Evolutionary conservation across 371 early-diverging fungal species (phyloP).

Genomic region (Cladochytrium tenue): DNA sequence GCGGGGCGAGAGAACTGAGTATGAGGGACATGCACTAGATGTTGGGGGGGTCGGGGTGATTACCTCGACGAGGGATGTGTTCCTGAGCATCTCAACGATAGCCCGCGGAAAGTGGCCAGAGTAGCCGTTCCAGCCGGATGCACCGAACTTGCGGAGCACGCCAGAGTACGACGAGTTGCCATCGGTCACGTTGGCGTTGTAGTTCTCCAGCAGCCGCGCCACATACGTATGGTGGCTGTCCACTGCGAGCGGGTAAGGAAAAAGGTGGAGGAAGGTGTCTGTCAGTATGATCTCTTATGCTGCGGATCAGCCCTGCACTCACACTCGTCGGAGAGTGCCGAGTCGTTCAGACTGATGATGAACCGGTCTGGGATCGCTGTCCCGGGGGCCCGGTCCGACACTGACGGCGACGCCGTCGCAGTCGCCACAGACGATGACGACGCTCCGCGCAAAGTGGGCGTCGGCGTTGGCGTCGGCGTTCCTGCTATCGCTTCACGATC

Average conservation of each 20-base stretch:
- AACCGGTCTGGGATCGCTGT: background rate
- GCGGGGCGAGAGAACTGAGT: background rate
- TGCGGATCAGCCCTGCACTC: too few species aligned
- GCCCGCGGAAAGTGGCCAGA: background rate
- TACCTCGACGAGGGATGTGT: background rate
- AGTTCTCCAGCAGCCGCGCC: background rate
- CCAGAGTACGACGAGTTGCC: background rate
- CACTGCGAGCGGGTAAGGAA: background rate
- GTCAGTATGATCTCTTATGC: background rate
- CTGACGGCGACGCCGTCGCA: too few species aligned
- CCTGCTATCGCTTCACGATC: too few species aligned
- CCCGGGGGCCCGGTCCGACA: too few species aligned
- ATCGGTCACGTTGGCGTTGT: background rate
- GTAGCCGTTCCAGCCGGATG: background rate
- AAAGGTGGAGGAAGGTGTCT: background rate
- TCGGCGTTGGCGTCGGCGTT: too few species aligned
- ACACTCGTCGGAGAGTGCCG: background rate
- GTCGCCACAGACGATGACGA: too few species aligned
- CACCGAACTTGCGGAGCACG: background rate
- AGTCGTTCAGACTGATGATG: background rate
- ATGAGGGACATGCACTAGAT: background rate
- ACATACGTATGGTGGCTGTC: background rate
- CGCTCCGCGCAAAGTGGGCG: too few species aligned
- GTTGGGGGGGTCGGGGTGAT: background rate
- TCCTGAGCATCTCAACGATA: background rate